Conservation (phyloP, 495 filamentous ascomycete species). For the Penicillium argentinense region DNA sequence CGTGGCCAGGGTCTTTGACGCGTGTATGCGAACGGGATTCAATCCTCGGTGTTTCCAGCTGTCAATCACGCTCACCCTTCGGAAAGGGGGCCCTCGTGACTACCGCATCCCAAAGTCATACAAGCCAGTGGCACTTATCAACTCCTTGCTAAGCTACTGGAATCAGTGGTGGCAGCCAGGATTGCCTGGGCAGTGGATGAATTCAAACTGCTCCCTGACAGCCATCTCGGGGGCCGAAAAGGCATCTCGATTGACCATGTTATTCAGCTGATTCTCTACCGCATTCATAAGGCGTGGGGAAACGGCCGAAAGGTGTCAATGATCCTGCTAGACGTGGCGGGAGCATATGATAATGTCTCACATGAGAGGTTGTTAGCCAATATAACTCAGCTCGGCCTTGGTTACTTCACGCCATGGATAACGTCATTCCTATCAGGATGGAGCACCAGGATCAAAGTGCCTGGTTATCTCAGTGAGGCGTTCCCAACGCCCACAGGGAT, state of each 20-base stretch:
- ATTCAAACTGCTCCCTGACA: conserved; percentile 10
- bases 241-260: conserved; percentile 21
- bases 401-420: not conserved
- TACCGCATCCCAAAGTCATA: conserved; percentile 21
- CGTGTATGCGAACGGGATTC: conserved; percentile 6
- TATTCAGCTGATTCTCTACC: conserved; percentile 17
- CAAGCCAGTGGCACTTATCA: conserved; percentile 26
- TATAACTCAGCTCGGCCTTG: conserved; percentile 7
- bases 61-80: conserved; percentile 17
- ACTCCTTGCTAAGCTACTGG: conserved; percentile 28
- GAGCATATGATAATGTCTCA: conserved; percentile 33
- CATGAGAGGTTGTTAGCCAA: conserved; percentile 23
- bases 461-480: not conserved
- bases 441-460: conserved; percentile 2
- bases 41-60: conserved; percentile 12
- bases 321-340: conserved; percentile 22
- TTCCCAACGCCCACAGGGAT: conserved; percentile 8
- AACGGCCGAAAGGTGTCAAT: conserved; percentile 1
- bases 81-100: conserved; percentile 21
- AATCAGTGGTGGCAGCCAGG: conserved; percentile 15
- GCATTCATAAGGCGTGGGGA: conserved; percentile 21
- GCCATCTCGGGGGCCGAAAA: conserved; percentile 13
- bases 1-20: conserved; percentile 1
- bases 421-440: not conserved
- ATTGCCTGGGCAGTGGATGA: conserved; percentile 13